Base-by-base conservation (phyloP, 495 filamentous ascomycete species). In the Cairneyella variabilis region DNA sequence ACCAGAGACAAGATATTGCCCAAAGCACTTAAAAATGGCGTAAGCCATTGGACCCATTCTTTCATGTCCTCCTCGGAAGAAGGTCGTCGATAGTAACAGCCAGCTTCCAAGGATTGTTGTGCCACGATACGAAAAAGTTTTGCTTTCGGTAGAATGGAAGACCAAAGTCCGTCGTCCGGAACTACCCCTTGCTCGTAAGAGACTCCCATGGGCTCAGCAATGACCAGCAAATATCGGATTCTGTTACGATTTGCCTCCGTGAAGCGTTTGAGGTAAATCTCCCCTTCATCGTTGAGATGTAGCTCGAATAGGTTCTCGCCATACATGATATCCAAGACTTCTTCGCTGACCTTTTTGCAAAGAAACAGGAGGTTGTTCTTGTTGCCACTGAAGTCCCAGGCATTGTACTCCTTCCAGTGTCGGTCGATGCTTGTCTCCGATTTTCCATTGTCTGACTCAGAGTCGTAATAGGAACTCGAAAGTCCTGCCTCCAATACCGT, bases 1-100 rank as follows among this genome's bases (percentile, higher is more conserved):
- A 32, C 45, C 26, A 30, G 22, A 36, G 16, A n/a, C n/a, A 22
- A 53, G 45, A 32, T 44, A 22, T 38, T 32, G 12, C 16, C 40
- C 26, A 45, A 53, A 53, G 39, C 39, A 53, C 36, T 53, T 12
- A 53, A 18, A 53, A 34, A 53, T 11, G 38, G 38, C 28, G 22
- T 34, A 20, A 53, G 12, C 50, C 26, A 53, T 21, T 53, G 32
- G 39, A 53, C 36, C 23, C 39, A 53, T 14, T 21, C 5, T 16
- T 53, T 25, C 32, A 53, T 34, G 12, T 45, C 23, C 39, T 45
- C 3, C 50, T 53, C 16, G 18, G 45, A 17, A 5, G 16, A 23
- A 22, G 40, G 25, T 14, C 3, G 38, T 11, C 18, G 16, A 45
- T 34, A 37, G 12, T 28, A 53, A 16, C 2, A 34, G 22, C 5